A percentile compares a stretch with the other conserved stretches of the same genome.
phyloP scores from a whole-genome alignment of 2,329 filamentous ascomycete species.

The Cladophialophora bantiana region DNA sequence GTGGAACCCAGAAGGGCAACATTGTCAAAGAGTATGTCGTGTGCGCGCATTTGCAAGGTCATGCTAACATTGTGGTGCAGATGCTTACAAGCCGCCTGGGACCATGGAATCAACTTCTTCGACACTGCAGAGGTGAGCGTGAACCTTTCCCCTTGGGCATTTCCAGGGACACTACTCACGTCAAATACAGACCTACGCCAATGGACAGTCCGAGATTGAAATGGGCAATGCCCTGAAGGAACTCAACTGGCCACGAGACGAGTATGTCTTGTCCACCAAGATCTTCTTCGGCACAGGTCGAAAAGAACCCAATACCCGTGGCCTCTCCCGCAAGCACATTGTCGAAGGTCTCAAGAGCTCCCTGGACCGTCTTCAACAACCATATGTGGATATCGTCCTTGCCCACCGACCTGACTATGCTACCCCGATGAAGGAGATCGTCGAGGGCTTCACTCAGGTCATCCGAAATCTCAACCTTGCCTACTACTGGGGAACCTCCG shows the following conservation, averaged over 20 bases:
- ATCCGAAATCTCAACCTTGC: conserved; percentile 69
- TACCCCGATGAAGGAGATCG: conserved; percentile 74
- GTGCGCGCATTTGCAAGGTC: background rate
- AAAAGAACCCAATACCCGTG: conserved; percentile 65
- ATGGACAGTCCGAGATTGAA: conserved; percentile 60
- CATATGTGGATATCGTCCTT: conserved; percentile 75
- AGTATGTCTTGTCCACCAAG: conserved; percentile 65
- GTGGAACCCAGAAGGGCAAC: conserved; percentile 61
- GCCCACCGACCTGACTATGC: conserved; percentile 68
- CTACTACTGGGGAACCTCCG: conserved; percentile 74
- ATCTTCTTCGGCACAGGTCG: conserved; percentile 53
- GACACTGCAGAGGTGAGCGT: conserved; percentile 60
- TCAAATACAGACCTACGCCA: conserved; percentile 51
- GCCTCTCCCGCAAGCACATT: conserved; percentile 73
- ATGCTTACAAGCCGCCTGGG: conserved; percentile 62
- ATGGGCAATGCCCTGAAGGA: conserved; percentile 65
- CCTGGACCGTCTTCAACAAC: conserved; percentile 66
- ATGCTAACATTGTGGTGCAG: conserved; percentile 28
- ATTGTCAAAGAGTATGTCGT: conserved; percentile 65
- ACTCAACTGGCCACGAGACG: conserved; percentile 64
- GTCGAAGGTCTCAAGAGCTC: conserved; percentile 69
- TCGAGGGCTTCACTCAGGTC: conserved; percentile 73
- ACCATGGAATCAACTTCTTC: conserved; percentile 65
- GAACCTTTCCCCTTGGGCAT: background rate
- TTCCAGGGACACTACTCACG: conserved; percentile 11